These are phyloP conservation scores for Diplocarpon rosae DNA, from an alignment of 2,329 filamentous ascomycete genomes.

Conservation along the genomic window DNA sequence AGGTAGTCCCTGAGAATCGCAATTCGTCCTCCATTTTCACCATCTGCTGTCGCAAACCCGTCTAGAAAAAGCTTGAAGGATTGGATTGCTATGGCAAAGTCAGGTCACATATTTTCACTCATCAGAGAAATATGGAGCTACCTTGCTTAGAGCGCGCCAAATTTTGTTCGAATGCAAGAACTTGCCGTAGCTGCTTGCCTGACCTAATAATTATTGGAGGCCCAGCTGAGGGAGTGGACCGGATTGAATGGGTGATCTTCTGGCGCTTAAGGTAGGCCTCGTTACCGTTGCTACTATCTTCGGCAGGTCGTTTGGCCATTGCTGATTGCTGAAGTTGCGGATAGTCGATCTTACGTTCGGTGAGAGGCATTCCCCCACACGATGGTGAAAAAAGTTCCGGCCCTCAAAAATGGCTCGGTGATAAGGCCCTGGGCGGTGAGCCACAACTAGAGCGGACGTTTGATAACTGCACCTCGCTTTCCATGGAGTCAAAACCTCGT, in stretches of 20 bases:
- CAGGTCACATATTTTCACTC: neutral
- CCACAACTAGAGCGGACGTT: neutral
- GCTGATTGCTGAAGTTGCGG: neutral
- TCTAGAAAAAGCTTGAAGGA: constrained; percentile 65
- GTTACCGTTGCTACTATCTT: constrained; percentile 21
- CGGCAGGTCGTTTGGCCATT: constrained; percentile 26
- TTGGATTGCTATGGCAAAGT: constrained; percentile 42
- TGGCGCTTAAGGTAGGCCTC: constrained; percentile 28
- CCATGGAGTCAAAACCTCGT: neutral
- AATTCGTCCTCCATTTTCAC: constrained; percentile 37
- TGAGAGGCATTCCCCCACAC: too few relatives aligned
- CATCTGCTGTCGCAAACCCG: constrained; percentile 43
- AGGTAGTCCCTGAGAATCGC: constrained; percentile 62
- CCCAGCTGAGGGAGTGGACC: constrained; percentile 24
- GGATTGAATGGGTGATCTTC: constrained; percentile 35
- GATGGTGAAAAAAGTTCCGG: too few relatives aligned
- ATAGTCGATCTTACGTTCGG: too few relatives aligned
- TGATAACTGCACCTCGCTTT: neutral
- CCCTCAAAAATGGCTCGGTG: neutral
- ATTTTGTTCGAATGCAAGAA: constrained; percentile 64
- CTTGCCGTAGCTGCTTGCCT: constrained; percentile 53
- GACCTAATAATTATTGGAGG: constrained; percentile 50
- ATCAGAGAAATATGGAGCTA: constrained; percentile 21
- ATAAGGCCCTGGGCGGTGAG: constrained; percentile 1
- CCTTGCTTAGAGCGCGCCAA: constrained; percentile 55